These are phyloP conservation scores for Obelidium mucronatum DNA, from an alignment of 192 early-diverging fungal genomes.

Conservation along the genomic window DNA sequence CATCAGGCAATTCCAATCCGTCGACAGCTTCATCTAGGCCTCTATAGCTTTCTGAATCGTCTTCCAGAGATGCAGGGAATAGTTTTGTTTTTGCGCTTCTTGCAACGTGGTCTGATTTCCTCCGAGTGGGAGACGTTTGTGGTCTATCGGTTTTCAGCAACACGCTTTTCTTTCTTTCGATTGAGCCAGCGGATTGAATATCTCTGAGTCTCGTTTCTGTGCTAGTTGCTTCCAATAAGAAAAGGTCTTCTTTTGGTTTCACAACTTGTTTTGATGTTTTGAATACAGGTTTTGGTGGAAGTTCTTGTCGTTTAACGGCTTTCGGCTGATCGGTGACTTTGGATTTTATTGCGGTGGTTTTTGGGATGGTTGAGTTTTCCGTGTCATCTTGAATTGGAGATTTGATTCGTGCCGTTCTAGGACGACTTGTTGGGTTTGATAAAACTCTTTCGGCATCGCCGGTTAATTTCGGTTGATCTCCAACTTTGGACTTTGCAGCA, in stretches of 20 bases:
- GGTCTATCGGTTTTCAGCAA: no score
- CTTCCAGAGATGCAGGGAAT: slow-evolving; percentile 3
- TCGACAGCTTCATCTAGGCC: not conserved
- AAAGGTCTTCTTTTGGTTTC: not conserved
- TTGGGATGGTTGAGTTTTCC: not conserved
- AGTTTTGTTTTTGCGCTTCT: not conserved
- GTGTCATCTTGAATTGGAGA: not conserved
- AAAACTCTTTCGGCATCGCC: no score
- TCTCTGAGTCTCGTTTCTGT: no score
- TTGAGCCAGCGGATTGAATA: no score
- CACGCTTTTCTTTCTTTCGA: no score
- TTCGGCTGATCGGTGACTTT: no score
- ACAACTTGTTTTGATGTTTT: not conserved
- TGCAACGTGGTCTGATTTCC: not conserved
- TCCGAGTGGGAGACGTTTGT: not conserved
- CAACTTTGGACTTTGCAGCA: no score
- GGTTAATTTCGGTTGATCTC: no score
- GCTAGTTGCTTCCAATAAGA: not conserved
- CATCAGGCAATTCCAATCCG: not conserved
- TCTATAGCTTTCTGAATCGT: not conserved
- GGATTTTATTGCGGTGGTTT: no score
- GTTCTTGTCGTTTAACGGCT: not conserved
- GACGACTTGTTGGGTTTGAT: not conserved
- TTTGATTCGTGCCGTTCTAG: not conserved
- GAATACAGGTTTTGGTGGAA: slow-evolving; percentile 10